These are phyloP conservation scores for Mycena chlorophos DNA, from an alignment of 768 basidiomycete species.

Conservation along the genomic window DNA sequence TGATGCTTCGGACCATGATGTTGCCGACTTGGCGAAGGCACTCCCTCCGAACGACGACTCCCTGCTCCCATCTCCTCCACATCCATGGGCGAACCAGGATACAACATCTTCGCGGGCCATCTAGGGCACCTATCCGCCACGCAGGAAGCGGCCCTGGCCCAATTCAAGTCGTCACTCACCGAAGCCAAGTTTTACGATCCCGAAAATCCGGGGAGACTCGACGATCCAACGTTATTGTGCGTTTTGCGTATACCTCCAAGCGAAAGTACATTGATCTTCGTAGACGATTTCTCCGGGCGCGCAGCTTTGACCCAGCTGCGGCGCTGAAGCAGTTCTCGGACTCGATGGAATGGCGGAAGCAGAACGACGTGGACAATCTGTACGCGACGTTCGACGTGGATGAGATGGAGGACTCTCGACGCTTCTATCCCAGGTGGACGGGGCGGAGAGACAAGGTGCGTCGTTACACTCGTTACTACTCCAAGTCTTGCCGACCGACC, in stretches of 20 bases:
- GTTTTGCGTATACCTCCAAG: slow-evolving; percentile 23
- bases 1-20: neutral
- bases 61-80: neutral
- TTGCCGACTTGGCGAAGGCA: neutral
- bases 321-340: slow-evolving; percentile 73
- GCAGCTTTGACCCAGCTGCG: slow-evolving; percentile 59
- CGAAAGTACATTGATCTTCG: neutral
- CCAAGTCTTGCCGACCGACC: no score
- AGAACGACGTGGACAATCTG: slow-evolving; percentile 60
- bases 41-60: neutral
- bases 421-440: slow-evolving; percentile 81
- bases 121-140: slow-evolving; percentile 51
- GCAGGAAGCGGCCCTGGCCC: slow-evolving; percentile 49
- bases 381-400: slow-evolving; percentile 57
- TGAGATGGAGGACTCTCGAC: slow-evolving; percentile 60
- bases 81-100: slow-evolving; percentile 17
- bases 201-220: slow-evolving; percentile 46
- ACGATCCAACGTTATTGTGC: slow-evolving; percentile 68
- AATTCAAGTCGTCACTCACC: slow-evolving; percentile 54
- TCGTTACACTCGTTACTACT: no score
- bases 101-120: slow-evolving; percentile 44
- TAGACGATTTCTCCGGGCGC: slow-evolving; percentile 84
- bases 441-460: slow-evolving; percentile 73
- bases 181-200: slow-evolving; percentile 53
- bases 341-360: slow-evolving; percentile 66